A percentile compares a stretch with the other conserved stretches of the same genome.
Evolutionary conservation across 2,329 filamentous ascomycete genomes (phyloP).

Genomic region (Shiraia sp.): DNA sequence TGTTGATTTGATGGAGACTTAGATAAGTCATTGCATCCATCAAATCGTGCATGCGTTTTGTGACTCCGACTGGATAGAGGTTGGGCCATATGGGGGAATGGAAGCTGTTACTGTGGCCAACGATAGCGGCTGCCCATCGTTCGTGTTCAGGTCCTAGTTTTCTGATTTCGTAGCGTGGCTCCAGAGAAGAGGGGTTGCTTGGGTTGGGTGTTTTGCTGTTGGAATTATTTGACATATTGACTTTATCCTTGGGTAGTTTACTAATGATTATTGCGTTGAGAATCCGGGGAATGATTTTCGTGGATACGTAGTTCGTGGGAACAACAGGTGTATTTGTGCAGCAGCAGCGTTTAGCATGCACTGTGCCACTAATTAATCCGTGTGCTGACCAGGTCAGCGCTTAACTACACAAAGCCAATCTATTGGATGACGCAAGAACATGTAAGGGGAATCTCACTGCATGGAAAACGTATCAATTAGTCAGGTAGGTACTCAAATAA

Average conservation of each 20-base stretch:
- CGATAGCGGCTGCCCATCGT: slow-evolving; percentile 34
- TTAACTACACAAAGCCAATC: too few relatives aligned
- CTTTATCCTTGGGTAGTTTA: background rate
- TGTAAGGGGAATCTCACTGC: too few relatives aligned
- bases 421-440: too few relatives aligned
- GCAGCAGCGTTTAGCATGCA: too few relatives aligned
- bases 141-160: slow-evolving; percentile 29
- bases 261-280: background rate
- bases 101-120: slow-evolving; percentile 38
- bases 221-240: slow-evolving; percentile 9
- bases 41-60: slow-evolving; percentile 13
- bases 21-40: slow-evolving; percentile 28
- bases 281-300: too few relatives aligned
- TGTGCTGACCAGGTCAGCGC: too few relatives aligned
- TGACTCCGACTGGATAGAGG: slow-evolving; percentile 29
- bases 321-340: too few relatives aligned
- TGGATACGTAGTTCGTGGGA: too few relatives aligned
- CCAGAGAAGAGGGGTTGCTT: slow-evolving; percentile 29
- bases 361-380: too few relatives aligned
- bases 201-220: slow-evolving; percentile 29
- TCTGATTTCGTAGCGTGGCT: slow-evolving; percentile 38
- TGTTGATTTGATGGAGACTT: slow-evolving; percentile 39
- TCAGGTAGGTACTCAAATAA: too few relatives aligned
- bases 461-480: too few relatives aligned
- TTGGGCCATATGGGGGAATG: slow-evolving; percentile 31